phyloP scores from a whole-genome alignment of 179 eudicot genomes.

The Drosera spatulata region DNA sequence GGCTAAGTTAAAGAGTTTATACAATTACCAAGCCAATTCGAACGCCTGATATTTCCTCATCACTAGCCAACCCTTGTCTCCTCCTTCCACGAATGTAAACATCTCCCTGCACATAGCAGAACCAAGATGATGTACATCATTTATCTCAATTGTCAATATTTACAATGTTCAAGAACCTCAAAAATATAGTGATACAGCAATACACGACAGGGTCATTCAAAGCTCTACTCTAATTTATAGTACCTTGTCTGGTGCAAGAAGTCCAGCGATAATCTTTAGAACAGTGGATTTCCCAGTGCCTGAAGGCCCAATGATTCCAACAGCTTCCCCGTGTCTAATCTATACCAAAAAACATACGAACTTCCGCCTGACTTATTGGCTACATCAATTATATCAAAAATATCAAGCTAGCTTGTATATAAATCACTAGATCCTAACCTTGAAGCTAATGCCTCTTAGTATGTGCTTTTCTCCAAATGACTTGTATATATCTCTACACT shows the following conservation, averaged over 20 bases:
- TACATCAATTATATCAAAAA: no score
- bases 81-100: slow-evolving; percentile 69
- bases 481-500: slow-evolving; percentile 67
- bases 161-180: neutral
- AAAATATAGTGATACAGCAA: neutral
- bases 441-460: slow-evolving; percentile 84
- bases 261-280: slow-evolving; percentile 87
- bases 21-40: slow-evolving; percentile 82
- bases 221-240: no score
- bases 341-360: slow-evolving; percentile 9
- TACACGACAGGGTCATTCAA: no score
- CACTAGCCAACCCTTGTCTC: slow-evolving; percentile 77
- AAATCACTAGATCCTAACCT: slow-evolving; percentile 31
- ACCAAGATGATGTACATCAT: no score
- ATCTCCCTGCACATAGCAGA: slow-evolving; percentile 48
- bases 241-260: slow-evolving; percentile 93
- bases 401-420: no score
- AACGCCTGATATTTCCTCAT: slow-evolving; percentile 87
- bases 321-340: slow-evolving; percentile 96
- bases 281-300: slow-evolving; percentile 96
- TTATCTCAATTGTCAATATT: neutral
- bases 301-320: slow-evolving; percentile 94
- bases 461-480: slow-evolving; percentile 94
- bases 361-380: no score
- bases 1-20: no score